Percentiles rank a stretch among this genome's conserved stretches.
Conservation (phyloP, 345 rosid genomes). For the Eutrema japonicum region DNA sequence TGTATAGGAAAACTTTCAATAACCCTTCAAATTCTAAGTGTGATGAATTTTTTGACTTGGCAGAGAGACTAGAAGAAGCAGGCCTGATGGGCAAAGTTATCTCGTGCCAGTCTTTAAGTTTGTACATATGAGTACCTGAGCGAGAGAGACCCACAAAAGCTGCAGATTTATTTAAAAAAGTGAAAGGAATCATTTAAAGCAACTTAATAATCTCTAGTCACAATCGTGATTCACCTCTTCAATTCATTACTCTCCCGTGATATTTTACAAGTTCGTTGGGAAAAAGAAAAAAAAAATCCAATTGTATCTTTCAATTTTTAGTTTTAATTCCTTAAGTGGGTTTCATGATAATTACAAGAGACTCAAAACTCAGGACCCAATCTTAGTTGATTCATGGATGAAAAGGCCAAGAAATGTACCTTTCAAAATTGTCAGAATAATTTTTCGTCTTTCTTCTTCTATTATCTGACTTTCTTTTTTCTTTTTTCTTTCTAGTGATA, state of each 20-base stretch:
- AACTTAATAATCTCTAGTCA: constrained; percentile 44
- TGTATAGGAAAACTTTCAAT: not conserved
- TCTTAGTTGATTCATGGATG: constrained; percentile 34
- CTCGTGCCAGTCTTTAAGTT: constrained; percentile 35
- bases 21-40: not conserved
- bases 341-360: constrained; percentile 41
- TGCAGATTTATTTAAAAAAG: constrained; percentile 22
- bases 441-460: not conserved
- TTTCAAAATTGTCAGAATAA: constrained; percentile 20
- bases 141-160: constrained; percentile 45
- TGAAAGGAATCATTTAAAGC: constrained; percentile 42
- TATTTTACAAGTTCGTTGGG: constrained; percentile 23
- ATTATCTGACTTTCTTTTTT: not conserved
- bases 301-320: not conserved
- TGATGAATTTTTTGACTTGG: not conserved
- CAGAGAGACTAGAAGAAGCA: constrained; percentile 34
- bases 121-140: constrained; percentile 38
- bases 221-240: constrained; percentile 41
- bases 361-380: constrained; percentile 36
- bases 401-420: constrained; percentile 41
- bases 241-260: constrained; percentile 37
- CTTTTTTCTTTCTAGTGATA: not conserved
- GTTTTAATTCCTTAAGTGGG: constrained; percentile 30
- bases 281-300: not conserved
- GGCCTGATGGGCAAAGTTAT: constrained; percentile 32